These are phyloP conservation scores for Nematocida sp. DNA, from an alignment of 371 early-diverging fungal species.

Conservation along the genomic window DNA sequence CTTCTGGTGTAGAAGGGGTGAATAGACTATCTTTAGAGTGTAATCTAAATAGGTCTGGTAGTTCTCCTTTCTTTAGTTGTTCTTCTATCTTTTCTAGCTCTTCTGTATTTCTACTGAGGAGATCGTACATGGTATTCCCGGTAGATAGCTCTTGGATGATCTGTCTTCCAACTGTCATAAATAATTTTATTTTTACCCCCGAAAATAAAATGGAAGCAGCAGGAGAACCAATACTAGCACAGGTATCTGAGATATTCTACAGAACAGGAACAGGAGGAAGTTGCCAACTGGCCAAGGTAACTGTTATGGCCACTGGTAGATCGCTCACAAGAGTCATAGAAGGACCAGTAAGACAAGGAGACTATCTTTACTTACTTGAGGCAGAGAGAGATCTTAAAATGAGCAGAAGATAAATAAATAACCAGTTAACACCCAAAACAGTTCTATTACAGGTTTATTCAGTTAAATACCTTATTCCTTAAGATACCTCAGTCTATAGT, in stretches of 20 bases:
- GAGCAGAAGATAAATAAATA: constrained; percentile 55
- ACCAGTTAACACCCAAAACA: background rate
- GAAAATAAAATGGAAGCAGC: constrained; percentile 51
- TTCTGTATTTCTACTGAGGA: constrained; percentile 19
- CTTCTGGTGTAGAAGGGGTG: constrained; percentile 21
- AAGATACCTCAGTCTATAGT: background rate
- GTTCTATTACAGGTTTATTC: too few relatives aligned
- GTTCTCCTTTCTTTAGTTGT: background rate
- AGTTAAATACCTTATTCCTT: too few relatives aligned
- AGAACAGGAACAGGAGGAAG: constrained; percentile 63
- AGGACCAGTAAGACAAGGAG: constrained; percentile 62
- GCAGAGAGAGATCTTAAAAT: constrained; percentile 64
- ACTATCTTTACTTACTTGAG: constrained; percentile 61
- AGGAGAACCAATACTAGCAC: constrained; percentile 52
- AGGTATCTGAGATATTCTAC: constrained; percentile 53
- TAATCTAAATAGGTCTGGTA: constrained; percentile 27
- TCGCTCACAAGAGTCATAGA: constrained; percentile 57
- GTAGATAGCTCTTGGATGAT: constrained; percentile 8
- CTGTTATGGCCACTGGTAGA: constrained; percentile 50
- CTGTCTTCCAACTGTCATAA: constrained; percentile 16
- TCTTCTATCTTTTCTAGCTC: constrained; percentile 35
- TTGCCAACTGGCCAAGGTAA: constrained; percentile 51
- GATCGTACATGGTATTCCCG: constrained; percentile 5
- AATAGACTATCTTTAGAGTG: constrained; percentile 18
- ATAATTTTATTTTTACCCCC: constrained; percentile 44